Base-by-base conservation (phyloP, 2,329 filamentous ascomycete genomes). In the Aspergillus fructus region DNA sequence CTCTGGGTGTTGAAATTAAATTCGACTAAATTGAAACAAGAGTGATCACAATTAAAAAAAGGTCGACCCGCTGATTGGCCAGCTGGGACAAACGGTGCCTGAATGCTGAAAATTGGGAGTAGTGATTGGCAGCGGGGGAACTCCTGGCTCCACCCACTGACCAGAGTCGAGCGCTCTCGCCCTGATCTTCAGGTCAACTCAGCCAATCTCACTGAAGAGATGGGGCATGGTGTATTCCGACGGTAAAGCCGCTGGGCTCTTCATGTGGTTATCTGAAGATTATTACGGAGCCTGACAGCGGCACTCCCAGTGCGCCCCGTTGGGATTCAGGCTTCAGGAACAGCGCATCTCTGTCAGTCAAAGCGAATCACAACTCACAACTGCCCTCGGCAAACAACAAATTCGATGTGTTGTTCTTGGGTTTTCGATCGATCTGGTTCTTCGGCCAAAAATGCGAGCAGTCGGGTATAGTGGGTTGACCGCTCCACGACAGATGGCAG, bases 21-120 rank as follows among this genome's bases (percentile, higher is more conserved):
- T 49, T 55, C 53, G 56, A 53, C 58, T 49, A 52, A 61, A 58
- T 60, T 58, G 63, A 64, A 63, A 64, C 51, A 60, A 62, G 64
- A 62, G 55, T 49, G 56, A 59, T 63, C 62, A 64, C 58, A 30
- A 62, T 55, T 33, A 42, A n/a, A 46, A 24, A 19, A 3, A 13
- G 33, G 19, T 12, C 9, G 3, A 8, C 4, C 6, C 4, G 4
- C 1, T 59, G n/a, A 66, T 66, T 66, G 64, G 63, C 3, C 13
- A 40, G 1, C 1, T 12, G 19, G 21, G 15, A 33, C 13, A 15
- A 55, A 56, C 39, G 59, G 63, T 62, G 54, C 63, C 64, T 63
- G 62, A 60, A 53, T 40, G 41, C 30, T 49, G 48, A 34, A 33
- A 27, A 13, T 13, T 17, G 5, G 33, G 15, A 17, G 12, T 27